Percentiles rank a stretch among this genome's conserved stretches.
These are phyloP conservation scores for Annulohypoxylon moriforme DNA, from an alignment of 495 filamentous ascomycete species.

Conservation along the genomic window DNA sequence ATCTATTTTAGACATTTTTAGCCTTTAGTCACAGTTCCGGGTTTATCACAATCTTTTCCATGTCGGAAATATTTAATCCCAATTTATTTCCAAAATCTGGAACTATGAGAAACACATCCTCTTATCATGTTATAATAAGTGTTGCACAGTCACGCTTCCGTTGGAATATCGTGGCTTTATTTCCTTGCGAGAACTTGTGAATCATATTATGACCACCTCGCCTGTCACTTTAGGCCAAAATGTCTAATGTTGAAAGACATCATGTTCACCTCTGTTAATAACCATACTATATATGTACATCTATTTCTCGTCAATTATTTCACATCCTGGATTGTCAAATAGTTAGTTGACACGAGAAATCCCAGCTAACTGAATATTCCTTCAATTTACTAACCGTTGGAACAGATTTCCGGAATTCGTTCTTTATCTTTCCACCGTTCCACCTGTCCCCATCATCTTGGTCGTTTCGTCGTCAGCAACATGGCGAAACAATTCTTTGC, in stretches of 20 bases:
- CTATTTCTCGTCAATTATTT: neutral
- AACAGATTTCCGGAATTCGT: constrained; percentile 24
- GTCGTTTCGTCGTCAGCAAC: constrained; percentile 35
- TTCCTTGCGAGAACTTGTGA: neutral
- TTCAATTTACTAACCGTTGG: constrained; percentile 17
- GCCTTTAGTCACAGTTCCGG: too few relatives aligned
- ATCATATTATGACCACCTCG: neutral
- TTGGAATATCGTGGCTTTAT: neutral
- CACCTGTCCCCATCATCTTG: neutral
- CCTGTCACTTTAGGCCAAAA: neutral
- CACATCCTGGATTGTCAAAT: neutral
- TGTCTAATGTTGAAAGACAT: too few relatives aligned
- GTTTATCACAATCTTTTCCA: neutral
- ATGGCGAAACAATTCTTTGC: constrained; percentile 65
- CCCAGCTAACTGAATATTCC: neutral
- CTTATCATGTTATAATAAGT: constrained; percentile 9
- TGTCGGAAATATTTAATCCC: neutral
- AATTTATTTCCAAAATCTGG: neutral
- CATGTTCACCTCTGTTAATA: constrained; percentile 2
- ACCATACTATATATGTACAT: neutral
- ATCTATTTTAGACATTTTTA: neutral
- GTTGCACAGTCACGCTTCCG: constrained; percentile 5
- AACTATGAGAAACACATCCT: neutral
- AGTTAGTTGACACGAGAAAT: too few relatives aligned
- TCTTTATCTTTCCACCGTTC: constrained; percentile 39